phyloP scores from a whole-genome alignment of 306 rosid genomes.

The Phaseolus lunatus region DNA sequence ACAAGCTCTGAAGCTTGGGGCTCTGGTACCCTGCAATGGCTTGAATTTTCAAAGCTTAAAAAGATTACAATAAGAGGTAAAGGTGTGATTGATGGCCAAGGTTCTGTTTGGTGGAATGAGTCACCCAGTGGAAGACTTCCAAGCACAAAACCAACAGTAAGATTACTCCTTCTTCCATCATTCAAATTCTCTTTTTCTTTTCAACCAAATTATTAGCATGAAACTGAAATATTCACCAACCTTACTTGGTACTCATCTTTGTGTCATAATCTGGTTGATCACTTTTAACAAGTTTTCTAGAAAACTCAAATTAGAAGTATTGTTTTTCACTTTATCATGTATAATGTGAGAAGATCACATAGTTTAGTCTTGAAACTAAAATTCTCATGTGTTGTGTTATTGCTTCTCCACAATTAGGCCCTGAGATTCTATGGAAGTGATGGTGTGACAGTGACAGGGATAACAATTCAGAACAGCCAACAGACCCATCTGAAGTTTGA shows the following conservation, averaged over 20 bases:
- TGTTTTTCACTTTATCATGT: no score
- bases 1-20: constrained; percentile 67
- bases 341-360: no score
- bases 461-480: constrained; percentile 78
- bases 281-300: no score
- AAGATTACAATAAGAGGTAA: constrained; percentile 66
- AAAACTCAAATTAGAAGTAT: no score
- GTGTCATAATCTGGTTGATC: no score
- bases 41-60: constrained; percentile 66
- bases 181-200: no score
- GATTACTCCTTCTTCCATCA: neutral
- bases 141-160: constrained; percentile 72
- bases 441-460: constrained; percentile 65
- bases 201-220: no score
- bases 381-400: neutral
- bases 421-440: constrained; percentile 76
- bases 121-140: constrained; percentile 49
- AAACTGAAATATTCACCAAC: no score
- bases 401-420: constrained; percentile 52
- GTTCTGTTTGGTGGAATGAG: constrained; percentile 78
- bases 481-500: constrained; percentile 78
- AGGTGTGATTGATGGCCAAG: constrained; percentile 84
- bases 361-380: neutral
- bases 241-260: no score
- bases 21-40: constrained; percentile 73